These are phyloP conservation scores for Volvox reticuliferus DNA, from an alignment of 139 green algal genomes.

Conservation along the genomic window DNA sequence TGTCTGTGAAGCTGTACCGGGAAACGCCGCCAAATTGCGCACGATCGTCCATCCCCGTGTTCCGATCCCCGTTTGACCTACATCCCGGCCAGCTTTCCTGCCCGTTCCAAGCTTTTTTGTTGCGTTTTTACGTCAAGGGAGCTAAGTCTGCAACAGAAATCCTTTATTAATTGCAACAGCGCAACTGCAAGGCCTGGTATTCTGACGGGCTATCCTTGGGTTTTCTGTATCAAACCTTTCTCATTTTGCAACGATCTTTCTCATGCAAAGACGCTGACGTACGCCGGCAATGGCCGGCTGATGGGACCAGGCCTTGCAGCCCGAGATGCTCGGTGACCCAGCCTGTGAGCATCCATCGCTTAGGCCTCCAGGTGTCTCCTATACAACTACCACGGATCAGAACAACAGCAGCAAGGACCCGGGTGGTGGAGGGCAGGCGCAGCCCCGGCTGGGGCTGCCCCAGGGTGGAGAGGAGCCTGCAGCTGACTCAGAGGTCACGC, in stretches of 20 bases:
- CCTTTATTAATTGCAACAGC: too few species aligned
- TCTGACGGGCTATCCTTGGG: too few species aligned
- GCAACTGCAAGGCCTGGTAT: too few species aligned
- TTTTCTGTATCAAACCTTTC: too few species aligned
- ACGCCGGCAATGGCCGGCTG: background rate
- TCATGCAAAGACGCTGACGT: too few species aligned
- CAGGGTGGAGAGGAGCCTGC: conserved; percentile 10
- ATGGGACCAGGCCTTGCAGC: background rate
- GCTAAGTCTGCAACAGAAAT: too few species aligned
- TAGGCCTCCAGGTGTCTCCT: background rate
- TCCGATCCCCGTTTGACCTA: background rate
- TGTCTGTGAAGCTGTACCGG: background rate
- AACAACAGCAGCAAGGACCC: conserved; percentile 39
- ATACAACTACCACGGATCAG: conserved; percentile 26
- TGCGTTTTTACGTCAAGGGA: too few species aligned
- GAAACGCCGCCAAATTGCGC: background rate
- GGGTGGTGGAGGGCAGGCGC: background rate
- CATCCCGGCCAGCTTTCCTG: background rate
- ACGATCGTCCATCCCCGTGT: background rate
- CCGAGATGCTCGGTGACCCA: conserved; percentile 14
- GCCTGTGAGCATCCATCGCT: conserved; percentile 12
- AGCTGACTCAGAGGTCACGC: conserved; percentile 26
- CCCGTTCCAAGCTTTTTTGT: too few species aligned
- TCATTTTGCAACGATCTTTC: too few species aligned
- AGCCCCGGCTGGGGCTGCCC: conserved; percentile 21